A percentile compares a stretch with the other conserved stretches of the same genome.
phyloP scores from a whole-genome alignment of 306 rosid genomes.

The Corylus americana region DNA sequence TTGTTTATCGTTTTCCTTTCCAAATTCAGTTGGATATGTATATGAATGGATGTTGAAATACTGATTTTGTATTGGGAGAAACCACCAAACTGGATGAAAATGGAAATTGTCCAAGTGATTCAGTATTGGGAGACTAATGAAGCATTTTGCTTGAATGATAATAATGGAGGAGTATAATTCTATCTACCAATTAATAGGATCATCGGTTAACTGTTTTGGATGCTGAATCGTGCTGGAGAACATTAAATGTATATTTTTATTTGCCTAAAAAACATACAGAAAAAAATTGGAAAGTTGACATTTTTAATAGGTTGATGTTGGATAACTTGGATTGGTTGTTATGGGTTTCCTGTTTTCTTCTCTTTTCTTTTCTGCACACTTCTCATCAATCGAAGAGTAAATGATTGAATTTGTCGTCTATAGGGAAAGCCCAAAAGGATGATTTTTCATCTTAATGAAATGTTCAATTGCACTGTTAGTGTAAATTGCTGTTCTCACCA shows the following conservation, averaged over 20 bases:
- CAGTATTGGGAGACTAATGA: background rate
- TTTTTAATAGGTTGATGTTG: background rate
- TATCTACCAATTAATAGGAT: background rate
- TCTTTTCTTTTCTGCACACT: background rate
- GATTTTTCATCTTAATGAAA: background rate
- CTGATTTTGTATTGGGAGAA: too few species aligned
- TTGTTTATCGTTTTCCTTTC: background rate
- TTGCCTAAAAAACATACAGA: background rate
- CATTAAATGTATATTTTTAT: background rate
- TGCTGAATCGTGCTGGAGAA: background rate
- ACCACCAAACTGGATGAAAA: too few species aligned
- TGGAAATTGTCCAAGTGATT: too few species aligned
- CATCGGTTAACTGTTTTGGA: background rate
- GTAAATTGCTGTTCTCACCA: background rate
- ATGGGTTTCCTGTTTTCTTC: background rate
- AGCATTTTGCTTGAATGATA: constrained; percentile 9
- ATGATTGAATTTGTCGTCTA: background rate
- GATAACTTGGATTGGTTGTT: background rate
- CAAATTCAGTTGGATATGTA: background rate
- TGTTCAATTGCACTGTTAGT: background rate
- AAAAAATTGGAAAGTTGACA: background rate
- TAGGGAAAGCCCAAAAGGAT: background rate
- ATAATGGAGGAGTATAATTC: background rate
- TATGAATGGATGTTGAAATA: background rate
- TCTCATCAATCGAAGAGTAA: background rate